Percentiles rank a stretch among this genome's conserved stretches.
phyloP scores from a whole-genome alignment of 192 early-diverging fungal species.

The Mortierella hygrophila region DNA sequence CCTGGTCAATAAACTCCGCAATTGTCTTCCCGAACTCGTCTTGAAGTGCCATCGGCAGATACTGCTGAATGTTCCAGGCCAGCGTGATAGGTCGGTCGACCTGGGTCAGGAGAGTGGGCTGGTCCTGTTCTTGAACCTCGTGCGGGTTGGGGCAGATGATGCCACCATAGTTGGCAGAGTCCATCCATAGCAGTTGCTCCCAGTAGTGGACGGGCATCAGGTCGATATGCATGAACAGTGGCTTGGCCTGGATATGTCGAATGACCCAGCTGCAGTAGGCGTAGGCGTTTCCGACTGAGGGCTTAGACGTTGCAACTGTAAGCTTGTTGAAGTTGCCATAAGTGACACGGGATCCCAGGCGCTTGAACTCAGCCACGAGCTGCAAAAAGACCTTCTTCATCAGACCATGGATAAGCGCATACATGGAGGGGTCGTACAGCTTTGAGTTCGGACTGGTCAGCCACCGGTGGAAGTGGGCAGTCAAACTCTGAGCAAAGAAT shows the following conservation, averaged over 20 bases:
- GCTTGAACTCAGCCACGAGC: constrained; percentile 83
- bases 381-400: constrained; percentile 94
- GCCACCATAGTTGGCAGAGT: constrained; percentile 89
- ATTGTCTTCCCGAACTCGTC: constrained; percentile 76
- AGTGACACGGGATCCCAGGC: constrained; percentile 83
- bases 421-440: constrained; percentile 89
- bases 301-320: constrained; percentile 85
- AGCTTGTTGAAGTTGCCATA: constrained; percentile 87
- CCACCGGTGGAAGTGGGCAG: constrained; percentile 92
- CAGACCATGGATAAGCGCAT: constrained; percentile 81
- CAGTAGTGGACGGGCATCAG: constrained; percentile 81
- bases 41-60: constrained; percentile 83
- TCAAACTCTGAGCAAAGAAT: constrained; percentile 78
- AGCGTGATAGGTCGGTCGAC: constrained; percentile 63
- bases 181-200: constrained; percentile 93
- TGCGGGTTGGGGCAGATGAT: constrained; percentile 56
- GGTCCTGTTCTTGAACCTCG: constrained; percentile 49
- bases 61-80: constrained; percentile 94
- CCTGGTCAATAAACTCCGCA: constrained; percentile 79
- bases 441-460: constrained; percentile 78
- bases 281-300: constrained; percentile 76
- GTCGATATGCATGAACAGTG: constrained; percentile 81
- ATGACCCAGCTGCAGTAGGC: constrained; percentile 81
- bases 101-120: constrained; percentile 27
- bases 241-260: constrained; percentile 76